These are phyloP conservation scores for Piloderma croceum DNA, from an alignment of 768 basidiomycete genomes.

Conservation along the genomic window DNA sequence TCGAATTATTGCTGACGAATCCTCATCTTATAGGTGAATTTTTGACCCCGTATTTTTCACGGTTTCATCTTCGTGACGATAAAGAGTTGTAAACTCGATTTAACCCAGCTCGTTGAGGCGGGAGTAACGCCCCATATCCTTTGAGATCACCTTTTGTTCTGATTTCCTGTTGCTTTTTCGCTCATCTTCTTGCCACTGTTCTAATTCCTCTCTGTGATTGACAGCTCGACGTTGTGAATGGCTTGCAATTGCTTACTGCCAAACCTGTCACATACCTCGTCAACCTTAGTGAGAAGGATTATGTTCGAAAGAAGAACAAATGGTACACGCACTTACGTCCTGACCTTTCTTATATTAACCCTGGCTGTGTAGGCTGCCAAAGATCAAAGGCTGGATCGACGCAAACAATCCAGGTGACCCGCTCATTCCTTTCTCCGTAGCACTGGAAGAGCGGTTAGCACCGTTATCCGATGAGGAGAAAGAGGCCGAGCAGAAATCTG, in stretches of 20 bases:
- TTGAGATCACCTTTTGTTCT: constrained; percentile 50
- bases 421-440: constrained; percentile 95
- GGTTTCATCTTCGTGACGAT: constrained; percentile 41
- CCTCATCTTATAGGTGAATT: constrained; percentile 45
- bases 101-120: constrained; percentile 88
- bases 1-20: constrained; percentile 7
- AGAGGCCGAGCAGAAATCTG: constrained; percentile 69
- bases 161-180: constrained; percentile 18
- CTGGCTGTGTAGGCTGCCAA: constrained; percentile 61
- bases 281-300: constrained; percentile 93
- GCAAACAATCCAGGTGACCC: constrained; percentile 92
- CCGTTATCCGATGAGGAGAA: constrained; percentile 51
- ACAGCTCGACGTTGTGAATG: constrained; percentile 87
- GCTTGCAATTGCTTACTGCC: constrained; percentile 86
- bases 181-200: not conserved
- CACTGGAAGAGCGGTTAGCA: constrained; percentile 86
- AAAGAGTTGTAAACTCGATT: constrained; percentile 70
- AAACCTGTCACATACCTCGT: constrained; percentile 98
- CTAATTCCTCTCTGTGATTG: not conserved
- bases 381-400: constrained; percentile 99
- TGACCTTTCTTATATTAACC: not conserved
- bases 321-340: constrained; percentile 47
- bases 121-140: constrained; percentile 71
- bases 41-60: constrained; percentile 1
- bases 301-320: constrained; percentile 97